Evolutionary conservation across 1,139 yeast genomes (phyloP), one percentile per base, ranked within the genome.

Genomic region (Candida sojae): DNA sequence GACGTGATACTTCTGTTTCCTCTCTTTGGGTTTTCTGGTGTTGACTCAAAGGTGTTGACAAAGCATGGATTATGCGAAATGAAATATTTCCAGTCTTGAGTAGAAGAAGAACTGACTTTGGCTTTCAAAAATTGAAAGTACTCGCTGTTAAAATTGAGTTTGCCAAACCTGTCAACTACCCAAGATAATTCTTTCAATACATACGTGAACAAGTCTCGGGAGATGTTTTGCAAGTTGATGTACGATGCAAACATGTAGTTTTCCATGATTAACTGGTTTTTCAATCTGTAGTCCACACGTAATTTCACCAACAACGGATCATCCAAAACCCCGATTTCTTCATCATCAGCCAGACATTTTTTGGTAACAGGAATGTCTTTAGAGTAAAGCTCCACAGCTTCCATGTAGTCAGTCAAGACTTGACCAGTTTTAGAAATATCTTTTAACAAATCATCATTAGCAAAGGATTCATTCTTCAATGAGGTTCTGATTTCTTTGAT

Each of bases 301-400:
- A 75, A 60, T 52, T 74, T 75, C 41, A 73, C 53, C 48, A 75
- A 66, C 48, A 75, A 74, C 4, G 80, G 80, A 53, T 75, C 80
- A 51, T 71, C 77, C 49, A 67, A 45, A 1, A 60, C 67, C 11
- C 62, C 64, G 8, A 45, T 49, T 30, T 64, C 66, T 25, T 56
- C 63, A 21, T 61, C 68, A n/a, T 61, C 67, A 21, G 55, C 63
- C 5, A 49, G 61, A 6, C 54, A 58, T 31, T 53, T 54, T 47
- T 64, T 60, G 31, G 67, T 46, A 3, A 69, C 67, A 1, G 74
- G 74, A 6, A 57, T 58, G 11, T 53, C 50, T 10, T 56, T 59
- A 44, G 67, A 66, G 53, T 74, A 75, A 30, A 66, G 57, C 51
- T 72, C 77, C 8, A 75, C 58, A 1, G 77, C 57, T 26, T 59